Percentiles rank a stretch among this genome's conserved stretches.
phyloP scores from a whole-genome alignment of 148 eudicot species.

The Rhododendron ferrugineum region DNA sequence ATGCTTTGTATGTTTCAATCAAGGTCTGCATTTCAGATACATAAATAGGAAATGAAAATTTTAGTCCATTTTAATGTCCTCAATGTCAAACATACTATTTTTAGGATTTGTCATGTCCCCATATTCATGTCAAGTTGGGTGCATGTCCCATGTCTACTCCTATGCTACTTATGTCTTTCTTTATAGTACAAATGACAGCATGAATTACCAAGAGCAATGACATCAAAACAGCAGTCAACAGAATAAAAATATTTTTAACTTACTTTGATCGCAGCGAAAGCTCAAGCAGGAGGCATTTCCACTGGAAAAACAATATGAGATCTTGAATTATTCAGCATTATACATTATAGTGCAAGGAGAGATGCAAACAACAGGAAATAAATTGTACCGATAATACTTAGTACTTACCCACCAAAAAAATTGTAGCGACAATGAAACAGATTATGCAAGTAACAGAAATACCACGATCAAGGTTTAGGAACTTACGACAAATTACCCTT shows the following conservation, averaged over 20 bases:
- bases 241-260: neutral
- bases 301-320: conserved; percentile 10
- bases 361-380: neutral
- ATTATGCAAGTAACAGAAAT: neutral
- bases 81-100: neutral
- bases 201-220: neutral
- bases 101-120: neutral
- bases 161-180: neutral
- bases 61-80: neutral
- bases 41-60: neutral
- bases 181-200: neutral
- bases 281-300: conserved; percentile 21
- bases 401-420: neutral
- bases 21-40: neutral
- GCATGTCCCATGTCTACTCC: neutral
- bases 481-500: conserved; percentile 15
- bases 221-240: neutral
- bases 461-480: neutral
- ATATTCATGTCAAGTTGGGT: neutral
- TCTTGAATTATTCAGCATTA: neutral
- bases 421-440: neutral
- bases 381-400: neutral
- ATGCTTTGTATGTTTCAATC: neutral
- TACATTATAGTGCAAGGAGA: neutral
- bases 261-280: neutral